Percentiles rank a stretch among this genome's conserved stretches.
Conservation (phyloP, 345 rosid genomes). For the Schrenkiella parvula region DNA sequence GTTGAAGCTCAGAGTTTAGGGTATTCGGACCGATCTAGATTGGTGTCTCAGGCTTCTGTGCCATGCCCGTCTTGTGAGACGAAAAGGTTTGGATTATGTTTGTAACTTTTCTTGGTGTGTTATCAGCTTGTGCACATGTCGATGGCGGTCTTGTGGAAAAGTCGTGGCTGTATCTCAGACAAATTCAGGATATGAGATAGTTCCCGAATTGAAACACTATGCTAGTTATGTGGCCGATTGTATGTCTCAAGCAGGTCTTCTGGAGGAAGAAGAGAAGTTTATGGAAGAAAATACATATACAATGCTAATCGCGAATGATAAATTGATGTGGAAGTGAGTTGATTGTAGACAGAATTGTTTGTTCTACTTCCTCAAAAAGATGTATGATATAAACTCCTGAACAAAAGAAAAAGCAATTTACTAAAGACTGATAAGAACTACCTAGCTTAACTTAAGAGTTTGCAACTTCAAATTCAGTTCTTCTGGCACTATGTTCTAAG, state of each 20-base stretch:
- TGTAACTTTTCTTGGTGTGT: no score
- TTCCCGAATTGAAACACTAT: no score
- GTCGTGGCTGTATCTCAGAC: no score
- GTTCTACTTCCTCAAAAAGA: background rate
- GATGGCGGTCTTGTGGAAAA: no score
- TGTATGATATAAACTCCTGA: background rate
- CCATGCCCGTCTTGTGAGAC: conserved; percentile 46
- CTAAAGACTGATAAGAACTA: background rate
- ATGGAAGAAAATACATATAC: no score
- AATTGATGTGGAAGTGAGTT: background rate
- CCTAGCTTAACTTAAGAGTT: background rate
- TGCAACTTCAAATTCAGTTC: background rate
- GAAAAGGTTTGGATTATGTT: conserved; percentile 51
- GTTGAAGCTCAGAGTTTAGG: no score
- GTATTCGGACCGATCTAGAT: conserved; percentile 44
- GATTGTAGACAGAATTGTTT: background rate
- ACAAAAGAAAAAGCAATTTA: background rate
- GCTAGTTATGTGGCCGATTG: no score
- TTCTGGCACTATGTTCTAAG: background rate
- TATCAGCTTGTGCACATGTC: no score
- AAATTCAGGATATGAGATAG: no score
- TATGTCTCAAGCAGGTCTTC: no score
- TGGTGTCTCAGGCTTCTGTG: conserved; percentile 61
- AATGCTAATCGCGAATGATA: background rate
- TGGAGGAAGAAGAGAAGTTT: no score